These are phyloP conservation scores for Coniochaeta prunicola DNA, from an alignment of 2,329 filamentous ascomycete species.

Conservation along the genomic window DNA sequence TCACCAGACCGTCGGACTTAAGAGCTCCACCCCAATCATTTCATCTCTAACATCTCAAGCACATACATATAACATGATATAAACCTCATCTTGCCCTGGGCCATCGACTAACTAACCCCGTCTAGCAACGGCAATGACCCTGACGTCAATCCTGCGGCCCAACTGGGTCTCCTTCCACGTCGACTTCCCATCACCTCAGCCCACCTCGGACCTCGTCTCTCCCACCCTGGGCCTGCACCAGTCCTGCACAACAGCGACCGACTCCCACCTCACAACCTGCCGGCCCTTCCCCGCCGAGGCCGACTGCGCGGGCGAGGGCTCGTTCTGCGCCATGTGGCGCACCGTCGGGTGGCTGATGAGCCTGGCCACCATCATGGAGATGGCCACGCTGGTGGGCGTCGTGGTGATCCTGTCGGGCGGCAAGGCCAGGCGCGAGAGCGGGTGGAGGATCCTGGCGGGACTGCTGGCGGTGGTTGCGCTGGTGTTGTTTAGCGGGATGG, in stretches of 20 bases:
- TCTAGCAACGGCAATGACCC: constrained; percentile 62
- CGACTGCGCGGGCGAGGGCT: constrained; percentile 55
- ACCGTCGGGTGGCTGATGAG: constrained; percentile 82
- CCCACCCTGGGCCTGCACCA: constrained; percentile 72
- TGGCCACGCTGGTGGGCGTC: constrained; percentile 75
- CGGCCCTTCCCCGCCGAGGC: constrained; percentile 58
- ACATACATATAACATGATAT: background rate
- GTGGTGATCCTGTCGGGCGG: constrained; percentile 70
- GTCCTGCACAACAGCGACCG: constrained; percentile 61
- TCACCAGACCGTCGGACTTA: background rate
- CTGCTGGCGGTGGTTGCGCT: constrained; percentile 59
- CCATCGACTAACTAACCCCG: background rate
- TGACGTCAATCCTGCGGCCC: constrained; percentile 61
- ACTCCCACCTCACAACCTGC: constrained; percentile 52
- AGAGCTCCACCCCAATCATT: background rate
- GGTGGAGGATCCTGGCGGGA: constrained; percentile 69
- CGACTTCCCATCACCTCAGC: constrained; percentile 17
- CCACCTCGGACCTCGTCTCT: constrained; percentile 37
- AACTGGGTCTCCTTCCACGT: constrained; percentile 64
- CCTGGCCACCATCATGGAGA: constrained; percentile 73
- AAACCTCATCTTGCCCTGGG: background rate
- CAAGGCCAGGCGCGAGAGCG: constrained; percentile 64
- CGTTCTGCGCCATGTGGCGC: constrained; percentile 90
- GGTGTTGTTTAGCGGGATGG: constrained; percentile 71
- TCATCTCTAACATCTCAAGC: background rate